These are phyloP conservation scores for Podospora tetraspora DNA, from an alignment of 495 filamentous ascomycete species.

Conservation along the genomic window DNA sequence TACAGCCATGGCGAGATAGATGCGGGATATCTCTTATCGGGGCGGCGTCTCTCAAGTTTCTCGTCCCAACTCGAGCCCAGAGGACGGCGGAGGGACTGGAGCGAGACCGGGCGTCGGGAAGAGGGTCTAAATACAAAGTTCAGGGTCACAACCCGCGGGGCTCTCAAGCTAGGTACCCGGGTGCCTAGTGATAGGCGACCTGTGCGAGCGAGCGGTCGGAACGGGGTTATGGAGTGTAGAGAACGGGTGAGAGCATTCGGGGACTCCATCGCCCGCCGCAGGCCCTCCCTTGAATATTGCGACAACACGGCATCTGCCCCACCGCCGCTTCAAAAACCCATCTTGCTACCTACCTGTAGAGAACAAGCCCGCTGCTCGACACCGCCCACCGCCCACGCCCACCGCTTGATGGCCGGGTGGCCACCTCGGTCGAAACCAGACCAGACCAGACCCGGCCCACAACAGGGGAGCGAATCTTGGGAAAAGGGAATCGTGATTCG, in stretches of 20 bases:
- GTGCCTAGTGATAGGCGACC: not conserved
- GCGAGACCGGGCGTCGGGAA: not conserved
- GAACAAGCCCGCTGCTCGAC: not conserved
- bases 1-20: constrained; percentile 22
- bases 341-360: not conserved
- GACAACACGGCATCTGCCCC: constrained; percentile 13
- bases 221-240: not conserved
- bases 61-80: not conserved
- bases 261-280: not conserved
- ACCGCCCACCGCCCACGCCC: not conserved
- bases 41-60: not conserved
- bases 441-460: not conserved
- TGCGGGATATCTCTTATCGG: constrained; percentile 6
- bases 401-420: not conserved
- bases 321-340: constrained; percentile 5
- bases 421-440: not conserved
- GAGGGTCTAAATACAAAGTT: not conserved
- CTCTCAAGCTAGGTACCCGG: not conserved
- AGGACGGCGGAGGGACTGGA: constrained; percentile 1
- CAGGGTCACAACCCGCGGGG: not conserved
- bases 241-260: not conserved
- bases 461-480: not conserved
- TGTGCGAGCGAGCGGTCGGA: not conserved
- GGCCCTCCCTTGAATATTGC: constrained; percentile 1
- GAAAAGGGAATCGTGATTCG: constrained; percentile 3